phyloP scores from a whole-genome alignment of 495 filamentous ascomycete species.

The Penicillium riverlandense region DNA sequence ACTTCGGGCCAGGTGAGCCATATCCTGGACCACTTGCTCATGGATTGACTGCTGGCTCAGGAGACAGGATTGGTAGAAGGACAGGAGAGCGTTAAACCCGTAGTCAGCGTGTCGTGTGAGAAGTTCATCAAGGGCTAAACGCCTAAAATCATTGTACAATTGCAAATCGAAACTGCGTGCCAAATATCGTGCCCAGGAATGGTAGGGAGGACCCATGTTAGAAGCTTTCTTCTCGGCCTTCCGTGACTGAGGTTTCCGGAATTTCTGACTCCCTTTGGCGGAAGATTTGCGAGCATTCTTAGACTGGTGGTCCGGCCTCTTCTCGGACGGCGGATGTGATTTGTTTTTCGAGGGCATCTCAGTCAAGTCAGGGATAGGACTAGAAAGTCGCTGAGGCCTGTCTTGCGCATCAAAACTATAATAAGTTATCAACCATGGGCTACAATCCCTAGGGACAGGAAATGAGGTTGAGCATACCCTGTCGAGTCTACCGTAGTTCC shows the following conservation, averaged over 20 bases:
- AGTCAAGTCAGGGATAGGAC: too few species aligned
- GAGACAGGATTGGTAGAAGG: slow-evolving; percentile 52
- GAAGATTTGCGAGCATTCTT: too few species aligned
- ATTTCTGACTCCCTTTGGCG: too few species aligned
- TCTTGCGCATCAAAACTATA: neutral
- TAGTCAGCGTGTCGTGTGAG: slow-evolving; percentile 34
- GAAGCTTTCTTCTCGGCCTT: neutral
- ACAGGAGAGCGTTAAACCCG: slow-evolving; percentile 49
- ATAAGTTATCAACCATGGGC: neutral
- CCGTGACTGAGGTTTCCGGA: neutral
- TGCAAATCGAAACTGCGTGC: slow-evolving; percentile 65
- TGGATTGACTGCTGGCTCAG: slow-evolving; percentile 40
- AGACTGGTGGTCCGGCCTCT: too few species aligned
- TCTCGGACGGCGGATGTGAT: too few species aligned
- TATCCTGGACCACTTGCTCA: slow-evolving; percentile 44
- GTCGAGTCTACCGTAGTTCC: neutral
- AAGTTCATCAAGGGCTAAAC: slow-evolving; percentile 61
- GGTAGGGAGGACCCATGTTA: slow-evolving; percentile 63
- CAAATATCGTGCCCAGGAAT: slow-evolving; percentile 76
- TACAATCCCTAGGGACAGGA: neutral
- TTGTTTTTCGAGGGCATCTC: too few species aligned
- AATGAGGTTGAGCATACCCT: slow-evolving; percentile 10
- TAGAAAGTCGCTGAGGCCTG: too few species aligned
- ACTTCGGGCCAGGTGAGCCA: slow-evolving; percentile 41
- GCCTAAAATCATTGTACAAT: slow-evolving; percentile 77